A percentile compares a stretch with the other conserved stretches of the same genome.
phyloP scores from a whole-genome alignment of 306 rosid genomes.

The Cicer bijugum region DNA sequence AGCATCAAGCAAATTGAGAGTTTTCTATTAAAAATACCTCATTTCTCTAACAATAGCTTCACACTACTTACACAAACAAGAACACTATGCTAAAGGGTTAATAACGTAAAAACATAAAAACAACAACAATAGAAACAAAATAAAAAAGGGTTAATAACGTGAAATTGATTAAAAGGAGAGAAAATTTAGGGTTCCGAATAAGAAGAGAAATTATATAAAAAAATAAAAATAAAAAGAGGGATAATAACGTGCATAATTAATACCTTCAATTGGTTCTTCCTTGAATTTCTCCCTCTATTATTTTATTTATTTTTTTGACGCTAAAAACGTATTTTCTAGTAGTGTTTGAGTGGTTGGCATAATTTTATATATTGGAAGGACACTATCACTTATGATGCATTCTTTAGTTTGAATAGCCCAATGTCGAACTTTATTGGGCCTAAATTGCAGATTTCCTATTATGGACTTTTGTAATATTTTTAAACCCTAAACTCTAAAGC shows the following conservation, averaged over 20 bases:
- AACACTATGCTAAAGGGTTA: not conserved
- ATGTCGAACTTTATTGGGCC: too few species aligned
- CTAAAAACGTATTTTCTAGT: too few species aligned
- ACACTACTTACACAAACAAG: not conserved
- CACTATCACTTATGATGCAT: too few species aligned
- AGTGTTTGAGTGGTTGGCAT: too few species aligned
- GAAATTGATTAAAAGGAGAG: conserved; percentile 49
- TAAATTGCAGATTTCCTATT: too few species aligned
- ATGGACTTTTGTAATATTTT: too few species aligned
- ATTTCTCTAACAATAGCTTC: conserved; percentile 9
- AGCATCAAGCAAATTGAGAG: too few species aligned
- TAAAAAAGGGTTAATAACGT: not conserved
- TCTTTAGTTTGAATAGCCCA: too few species aligned
- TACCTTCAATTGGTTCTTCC: conserved; percentile 57
- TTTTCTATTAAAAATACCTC: too few species aligned
- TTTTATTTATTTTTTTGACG: not conserved
- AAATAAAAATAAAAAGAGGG: conserved; percentile 8
- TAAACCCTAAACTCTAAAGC: too few species aligned
- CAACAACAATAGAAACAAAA: not conserved
- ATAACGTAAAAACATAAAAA: conserved; percentile 2
- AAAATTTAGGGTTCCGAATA: conserved; percentile 53
- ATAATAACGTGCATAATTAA: conserved; percentile 39
- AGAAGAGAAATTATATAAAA: not conserved
- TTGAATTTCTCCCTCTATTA: not conserved
- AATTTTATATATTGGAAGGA: too few species aligned